Base-by-base conservation (phyloP, 2,329 filamentous ascomycete genomes). In the Hypoxylon sp. region DNA sequence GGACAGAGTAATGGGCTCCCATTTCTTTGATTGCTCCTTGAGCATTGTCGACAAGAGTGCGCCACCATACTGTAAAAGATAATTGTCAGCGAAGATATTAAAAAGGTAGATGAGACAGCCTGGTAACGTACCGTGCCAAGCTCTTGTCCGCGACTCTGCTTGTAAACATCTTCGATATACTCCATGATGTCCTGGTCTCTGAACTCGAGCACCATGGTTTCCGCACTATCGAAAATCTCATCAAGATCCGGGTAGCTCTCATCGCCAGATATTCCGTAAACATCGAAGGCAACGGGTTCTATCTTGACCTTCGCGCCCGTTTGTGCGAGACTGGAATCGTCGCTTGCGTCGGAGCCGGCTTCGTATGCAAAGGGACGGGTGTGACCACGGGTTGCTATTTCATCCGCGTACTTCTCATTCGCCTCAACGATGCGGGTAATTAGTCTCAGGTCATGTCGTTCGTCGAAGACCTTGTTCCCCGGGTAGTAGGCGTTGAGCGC, bases 21-120 rank as follows among this genome's bases (percentile, higher is more conserved):
- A 82, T 17, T 76, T 77, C 7, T 53, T 55, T 0, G 78, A 75
- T 57, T 84, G 80, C 32, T 74, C 74, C 44, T 73, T 74, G 66
- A 82, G 77, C 5, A 74, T 62, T 1, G 67, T 69, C 4, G 68
- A 63, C 1, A 78, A 57, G 2, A 78, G 52, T 3, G 49, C 12
- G 7, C 36, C 35, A 12, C 53, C 46, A 21, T 63, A 61, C 67
- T 69, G 31, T 12, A 23, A 13, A 17, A 29, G 49, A 19, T 21
- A 26, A 35, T 12, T 6, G 13, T 23, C 7, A 13, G 9, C 15
- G 7, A 5, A 7, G 1, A 5, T 16, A 23, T 11, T 37, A 11
- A 17, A n/a, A n/a, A n/a, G n/a, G n/a, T n/a, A n/a, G n/a, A n/a
- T n/a, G n/a, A n/a, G n/a, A n/a, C n/a, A n/a, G n/a, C n/a, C n/a